Evolutionary conservation across 192 early-diverging fungal species (phyloP), one percentile per base, ranked within the genome.

Genomic region (Linnemannia elongata): DNA sequence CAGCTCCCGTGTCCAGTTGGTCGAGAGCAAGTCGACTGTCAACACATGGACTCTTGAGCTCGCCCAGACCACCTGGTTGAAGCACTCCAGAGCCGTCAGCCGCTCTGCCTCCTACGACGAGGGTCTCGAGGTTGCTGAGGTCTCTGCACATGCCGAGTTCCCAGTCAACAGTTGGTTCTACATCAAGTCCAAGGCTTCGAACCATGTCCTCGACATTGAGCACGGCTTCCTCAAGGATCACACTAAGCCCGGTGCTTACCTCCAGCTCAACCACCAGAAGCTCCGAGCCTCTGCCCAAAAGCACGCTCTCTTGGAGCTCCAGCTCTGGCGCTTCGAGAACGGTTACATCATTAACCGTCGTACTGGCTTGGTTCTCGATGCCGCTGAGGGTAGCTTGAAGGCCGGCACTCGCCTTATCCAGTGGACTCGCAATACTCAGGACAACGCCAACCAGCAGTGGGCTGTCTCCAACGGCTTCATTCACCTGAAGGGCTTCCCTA

Each of bases 331-430:
- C 18, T 82, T 73, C 78, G 74, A 88, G 57, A 71, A 76, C 57
- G 87, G 87, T 18, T 88, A 68, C 78, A 77, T 88, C 35, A 83
- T 88, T 54, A 88, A 88, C 71, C 80, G 81, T 79, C 80, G 87
- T 55, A 88, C 77, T 55, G 81, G 81, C 27, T 57, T 88, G 73
- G 80, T 79, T 33, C 57, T 88, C 20, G 87, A 88, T 60, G 80
- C 72, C 18, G 18, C 27, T 45, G 47, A 76, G 38, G 81, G 73
- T 22, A 36, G 38, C 36, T 80, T 79, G 30, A 69, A 73, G 33
- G 15, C 77, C 17, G 83, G 83, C 24, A 22, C 78, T 47, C 72
- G 74, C 15, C 13, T 85, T 12, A 80, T 85, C 45, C 83, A 85
- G 75, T 85, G 83, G 83, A 74, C 66, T 20, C 83, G 79, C 57